These are phyloP conservation scores for Leucocoprinus leucothites DNA, from an alignment of 768 basidiomycete genomes.

Conservation along the genomic window DNA sequence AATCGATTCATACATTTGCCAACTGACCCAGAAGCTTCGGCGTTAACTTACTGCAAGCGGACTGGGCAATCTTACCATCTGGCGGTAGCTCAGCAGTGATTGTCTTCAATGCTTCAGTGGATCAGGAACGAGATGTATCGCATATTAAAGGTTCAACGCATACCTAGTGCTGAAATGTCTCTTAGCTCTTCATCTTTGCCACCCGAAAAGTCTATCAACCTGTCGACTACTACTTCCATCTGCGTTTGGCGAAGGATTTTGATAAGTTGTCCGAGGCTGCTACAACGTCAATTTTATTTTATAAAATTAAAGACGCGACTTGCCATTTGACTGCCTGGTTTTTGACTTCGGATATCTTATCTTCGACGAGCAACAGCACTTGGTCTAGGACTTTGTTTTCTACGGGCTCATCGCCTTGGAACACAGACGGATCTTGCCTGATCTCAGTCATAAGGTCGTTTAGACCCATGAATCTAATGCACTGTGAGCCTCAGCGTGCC, in stretches of 20 bases:
- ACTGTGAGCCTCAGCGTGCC: constrained; percentile 13
- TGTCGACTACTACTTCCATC: constrained; percentile 87
- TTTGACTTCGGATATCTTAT: constrained; percentile 98
- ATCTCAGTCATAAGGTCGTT: constrained; percentile 92
- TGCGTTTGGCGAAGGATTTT: constrained; percentile 81
- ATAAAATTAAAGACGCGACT: constrained; percentile 17
- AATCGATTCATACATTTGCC: constrained; percentile 51
- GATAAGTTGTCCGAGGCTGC: constrained; percentile 85
- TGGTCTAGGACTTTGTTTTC: constrained; percentile 84
- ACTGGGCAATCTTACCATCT: constrained; percentile 74
- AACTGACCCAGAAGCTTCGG: constrained; percentile 82
- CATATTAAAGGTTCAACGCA: constrained; percentile 14
- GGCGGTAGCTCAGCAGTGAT: constrained; percentile 88
- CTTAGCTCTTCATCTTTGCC: constrained; percentile 90
- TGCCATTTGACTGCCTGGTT: constrained; percentile 96
- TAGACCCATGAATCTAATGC: constrained; percentile 89
- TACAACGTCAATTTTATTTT: constrained; percentile 7
- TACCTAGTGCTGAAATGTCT: constrained; percentile 93
- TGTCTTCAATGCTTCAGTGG: constrained; percentile 78
- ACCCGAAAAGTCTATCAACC: constrained; percentile 80
- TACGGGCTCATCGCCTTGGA: constrained; percentile 79
- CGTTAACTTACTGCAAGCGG: constrained; percentile 80
- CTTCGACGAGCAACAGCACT: constrained; percentile 84
- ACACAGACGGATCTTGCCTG: constrained; percentile 69
- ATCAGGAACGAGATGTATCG: constrained; percentile 48